These are phyloP conservation scores for Tephrocybe sp. DNA, from an alignment of 768 basidiomycete species.

Conservation along the genomic window DNA sequence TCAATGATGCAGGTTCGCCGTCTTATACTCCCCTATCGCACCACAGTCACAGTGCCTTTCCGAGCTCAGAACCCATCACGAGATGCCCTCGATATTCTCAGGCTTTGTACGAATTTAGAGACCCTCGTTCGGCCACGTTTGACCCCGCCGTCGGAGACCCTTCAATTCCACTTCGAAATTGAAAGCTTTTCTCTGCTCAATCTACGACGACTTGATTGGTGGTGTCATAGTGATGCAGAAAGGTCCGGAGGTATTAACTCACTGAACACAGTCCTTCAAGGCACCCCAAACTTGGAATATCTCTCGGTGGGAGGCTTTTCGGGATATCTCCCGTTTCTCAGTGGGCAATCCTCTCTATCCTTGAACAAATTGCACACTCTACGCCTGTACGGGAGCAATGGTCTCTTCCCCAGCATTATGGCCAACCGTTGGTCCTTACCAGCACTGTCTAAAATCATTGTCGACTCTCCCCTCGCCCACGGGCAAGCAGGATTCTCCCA, in stretches of 20 bases:
- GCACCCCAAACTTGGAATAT: slow-evolving; percentile 54
- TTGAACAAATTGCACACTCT: slow-evolving; percentile 52
- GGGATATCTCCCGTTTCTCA: slow-evolving; percentile 25
- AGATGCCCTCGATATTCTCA: slow-evolving; percentile 45
- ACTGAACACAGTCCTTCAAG: slow-evolving; percentile 46
- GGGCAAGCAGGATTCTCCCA: slow-evolving; percentile 33
- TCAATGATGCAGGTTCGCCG: slow-evolving; percentile 42
- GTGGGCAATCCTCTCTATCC: slow-evolving; percentile 24
- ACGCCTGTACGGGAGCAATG: slow-evolving; percentile 45
- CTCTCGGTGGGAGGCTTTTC: slow-evolving; percentile 52
- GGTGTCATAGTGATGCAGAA: slow-evolving; percentile 56
- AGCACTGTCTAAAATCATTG: slow-evolving; percentile 46
- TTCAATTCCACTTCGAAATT: slow-evolving; percentile 54
- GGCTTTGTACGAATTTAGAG: slow-evolving; percentile 46
- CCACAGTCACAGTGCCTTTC: slow-evolving; percentile 38
- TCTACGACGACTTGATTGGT: slow-evolving; percentile 67
- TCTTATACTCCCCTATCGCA: slow-evolving; percentile 55
- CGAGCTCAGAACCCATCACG: slow-evolving; percentile 22
- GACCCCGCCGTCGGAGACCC: slow-evolving; percentile 20
- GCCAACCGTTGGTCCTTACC: slow-evolving; percentile 49
- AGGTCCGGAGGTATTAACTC: slow-evolving; percentile 67
- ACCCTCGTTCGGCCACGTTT: slow-evolving; percentile 51
- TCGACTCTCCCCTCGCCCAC: slow-evolving; percentile 42
- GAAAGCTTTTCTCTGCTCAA: slow-evolving; percentile 43
- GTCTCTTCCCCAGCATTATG: slow-evolving; percentile 50